Percentiles rank a stretch among this genome's conserved stretches.
These are phyloP conservation scores for Aegilops longissima DNA, from an alignment of 176 grass and related monocot genomes.

Conservation along the genomic window DNA sequence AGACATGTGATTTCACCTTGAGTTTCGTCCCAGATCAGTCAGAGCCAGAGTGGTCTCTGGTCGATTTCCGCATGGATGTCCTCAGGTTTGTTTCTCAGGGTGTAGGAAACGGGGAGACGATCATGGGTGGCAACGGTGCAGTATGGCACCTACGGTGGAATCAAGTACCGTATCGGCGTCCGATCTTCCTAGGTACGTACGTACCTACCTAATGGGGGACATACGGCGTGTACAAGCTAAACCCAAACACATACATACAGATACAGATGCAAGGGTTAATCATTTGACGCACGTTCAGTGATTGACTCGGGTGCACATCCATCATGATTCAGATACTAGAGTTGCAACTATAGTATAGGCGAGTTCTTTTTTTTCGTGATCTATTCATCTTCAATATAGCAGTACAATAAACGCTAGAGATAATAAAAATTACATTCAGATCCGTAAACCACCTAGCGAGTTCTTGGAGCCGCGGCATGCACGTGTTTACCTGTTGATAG, in stretches of 20 bases:
- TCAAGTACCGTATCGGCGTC: not conserved
- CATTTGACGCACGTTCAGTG: not conserved
- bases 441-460: no score
- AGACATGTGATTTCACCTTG: not conserved
- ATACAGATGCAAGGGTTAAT: not conserved
- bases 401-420: no score
- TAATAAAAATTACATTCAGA: no score
- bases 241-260: not conserved
- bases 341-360: no score
- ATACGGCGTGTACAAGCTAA: not conserved
- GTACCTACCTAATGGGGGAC: not conserved
- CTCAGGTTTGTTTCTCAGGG: not conserved
- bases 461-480: no score
- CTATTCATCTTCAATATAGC: no score
- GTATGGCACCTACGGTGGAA: not conserved
- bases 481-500: no score
- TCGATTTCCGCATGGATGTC: no score
- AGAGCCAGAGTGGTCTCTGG: no score
- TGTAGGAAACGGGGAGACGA: not conserved
- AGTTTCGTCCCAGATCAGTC: no score
- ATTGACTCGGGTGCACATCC: not conserved
- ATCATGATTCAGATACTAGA: not conserved
- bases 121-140: no score
- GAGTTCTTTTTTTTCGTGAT: no score
- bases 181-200: not conserved